These are phyloP conservation scores for Zygosaccharomyces pseudobailii DNA, from an alignment of 1,139 yeast genomes.

Conservation along the genomic window DNA sequence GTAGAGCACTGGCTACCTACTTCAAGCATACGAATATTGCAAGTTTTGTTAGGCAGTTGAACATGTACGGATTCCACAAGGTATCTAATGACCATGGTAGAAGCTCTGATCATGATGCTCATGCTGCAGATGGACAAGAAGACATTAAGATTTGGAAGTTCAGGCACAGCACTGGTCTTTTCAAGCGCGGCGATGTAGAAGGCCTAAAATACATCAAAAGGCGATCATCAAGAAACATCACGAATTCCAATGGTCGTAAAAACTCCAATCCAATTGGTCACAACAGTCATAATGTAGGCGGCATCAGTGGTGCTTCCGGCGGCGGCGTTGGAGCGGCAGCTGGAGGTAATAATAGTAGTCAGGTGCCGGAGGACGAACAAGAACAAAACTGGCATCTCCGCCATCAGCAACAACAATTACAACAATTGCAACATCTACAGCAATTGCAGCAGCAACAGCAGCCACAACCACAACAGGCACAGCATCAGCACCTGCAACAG, in stretches of 20 bases:
- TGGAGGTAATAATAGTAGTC: slow-evolving; percentile 10
- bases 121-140: slow-evolving; percentile 7
- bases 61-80: slow-evolving; percentile 70
- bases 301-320: background rate
- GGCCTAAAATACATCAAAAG: slow-evolving; percentile 57
- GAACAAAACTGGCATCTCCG: slow-evolving; percentile 2
- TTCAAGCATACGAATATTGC: slow-evolving; percentile 78
- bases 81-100: slow-evolving; percentile 43
- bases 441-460: slow-evolving; percentile 8
- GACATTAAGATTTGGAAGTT: slow-evolving; percentile 58
- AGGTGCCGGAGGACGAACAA: slow-evolving; percentile 11
- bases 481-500: slow-evolving; percentile 5
- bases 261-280: slow-evolving; percentile 6
- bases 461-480: slow-evolving; percentile 7
- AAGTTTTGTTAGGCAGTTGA: slow-evolving; percentile 70
- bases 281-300: background rate
- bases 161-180: slow-evolving; percentile 60
- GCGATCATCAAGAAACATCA: slow-evolving; percentile 53
- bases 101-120: slow-evolving; percentile 5
- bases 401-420: slow-evolving; percentile 3
- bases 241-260: slow-evolving; percentile 13
- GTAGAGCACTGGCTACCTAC: slow-evolving; percentile 54
- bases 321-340: too few species aligned
- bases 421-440: slow-evolving; percentile 2
- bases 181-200: slow-evolving; percentile 60